Base-by-base conservation (phyloP, 352 stramenopile species). In the Phytophthora pluvialis region DNA sequence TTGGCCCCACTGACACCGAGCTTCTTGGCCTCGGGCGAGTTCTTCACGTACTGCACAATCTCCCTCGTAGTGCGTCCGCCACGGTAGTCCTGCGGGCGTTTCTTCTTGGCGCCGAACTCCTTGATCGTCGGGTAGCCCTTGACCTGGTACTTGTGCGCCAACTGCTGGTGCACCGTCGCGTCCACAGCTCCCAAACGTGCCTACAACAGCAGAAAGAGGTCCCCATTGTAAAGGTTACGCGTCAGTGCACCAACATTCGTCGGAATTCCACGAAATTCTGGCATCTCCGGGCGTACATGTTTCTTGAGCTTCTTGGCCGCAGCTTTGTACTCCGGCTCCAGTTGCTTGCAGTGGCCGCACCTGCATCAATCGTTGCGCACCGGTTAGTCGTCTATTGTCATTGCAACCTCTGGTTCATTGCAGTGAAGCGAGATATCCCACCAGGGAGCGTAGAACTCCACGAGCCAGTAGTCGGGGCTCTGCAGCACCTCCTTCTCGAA, bases 371-470 rank as follows among this genome's bases (percentile, higher is more conserved):
- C 5, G 39, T 10, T 31, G 56, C 16, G 16, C n/a, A 52, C 31
- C 21, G 9, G 3, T 55, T 58, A 35, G 43, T 53, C 11, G 10
- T 26, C 9, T 35, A 68, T 6, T 39, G 43, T 12, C 8, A 9
- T 31, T 40, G 46, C 12, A 46, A 33, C 26, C 7, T 49, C 33
- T 25, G 8, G 18, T 21, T 21, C 21, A 21, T 21, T 21, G 21
- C 5, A 29, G 42, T 25, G 5, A 50, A 21, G 16, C 2, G 44
- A 60, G 16, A 56, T 35, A 58, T 55, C 63, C 9, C 40, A 87
- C 91, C 91, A 98, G 31, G 91, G 93, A 15, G 93, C 93, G 62
- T 97, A 97, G 72, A 98, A 98, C 67, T 98, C 90, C 36, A 98
- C 93, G 38, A 98, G 72, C 90, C 91, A 98, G 48, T 92, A 91